Conservation (phyloP, 2,329 filamentous ascomycete species). For the Epichloe sp. region DNA sequence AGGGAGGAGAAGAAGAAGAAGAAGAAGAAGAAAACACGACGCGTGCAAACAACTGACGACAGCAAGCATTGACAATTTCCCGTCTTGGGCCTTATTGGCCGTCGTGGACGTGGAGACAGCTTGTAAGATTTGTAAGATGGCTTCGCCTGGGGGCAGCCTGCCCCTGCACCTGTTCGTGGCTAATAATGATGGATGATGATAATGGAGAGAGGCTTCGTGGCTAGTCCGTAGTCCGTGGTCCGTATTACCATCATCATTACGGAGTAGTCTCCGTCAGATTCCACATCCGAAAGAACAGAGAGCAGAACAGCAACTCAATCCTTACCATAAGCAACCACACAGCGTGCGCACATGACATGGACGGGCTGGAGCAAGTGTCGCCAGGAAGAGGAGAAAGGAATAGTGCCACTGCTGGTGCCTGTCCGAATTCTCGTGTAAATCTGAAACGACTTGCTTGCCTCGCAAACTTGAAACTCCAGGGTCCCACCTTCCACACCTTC, state of each 20-base stretch:
- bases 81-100: not conserved
- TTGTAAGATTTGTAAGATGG: not conserved
- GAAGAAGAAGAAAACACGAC: not conserved
- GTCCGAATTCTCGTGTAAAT: not conserved
- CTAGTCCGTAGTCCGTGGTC: not conserved
- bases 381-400: not conserved
- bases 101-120: not conserved
- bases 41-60: not conserved
- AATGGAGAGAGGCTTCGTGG: not conserved
- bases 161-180: not conserved
- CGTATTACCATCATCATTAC: no score
- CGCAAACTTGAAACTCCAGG: not conserved
- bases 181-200: not conserved
- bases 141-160: not conserved
- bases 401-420: not conserved
- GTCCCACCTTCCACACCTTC: not conserved
- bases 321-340: no score
- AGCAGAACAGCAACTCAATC: no score
- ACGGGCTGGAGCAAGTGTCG: not conserved
- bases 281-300: no score
- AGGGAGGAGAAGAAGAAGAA: not conserved
- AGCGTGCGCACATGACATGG: not conserved
- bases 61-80: slow-evolving; percentile 1
- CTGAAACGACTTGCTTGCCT: slow-evolving; percentile 1
- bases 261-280: no score